phyloP scores from a whole-genome alignment of 1,139 yeast genomes.

The Scheffersomyces quercinus region DNA sequence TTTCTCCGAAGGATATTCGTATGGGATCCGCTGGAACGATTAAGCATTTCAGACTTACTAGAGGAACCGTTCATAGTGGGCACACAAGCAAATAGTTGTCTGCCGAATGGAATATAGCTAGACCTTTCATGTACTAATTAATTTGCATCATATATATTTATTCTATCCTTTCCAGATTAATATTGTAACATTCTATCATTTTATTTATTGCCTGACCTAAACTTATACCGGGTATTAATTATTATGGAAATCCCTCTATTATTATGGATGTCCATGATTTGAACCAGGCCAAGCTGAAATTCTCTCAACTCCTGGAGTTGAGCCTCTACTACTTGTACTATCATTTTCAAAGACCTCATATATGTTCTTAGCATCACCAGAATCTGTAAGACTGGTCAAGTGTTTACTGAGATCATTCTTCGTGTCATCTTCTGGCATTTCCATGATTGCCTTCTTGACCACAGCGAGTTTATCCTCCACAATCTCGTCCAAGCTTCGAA shows the following conservation, averaged over 20 bases:
- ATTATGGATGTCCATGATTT: conserved; percentile 62
- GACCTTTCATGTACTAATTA: too few relatives aligned
- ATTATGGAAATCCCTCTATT: background rate
- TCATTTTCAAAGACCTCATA: conserved; percentile 22
- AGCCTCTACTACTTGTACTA: conserved; percentile 23
- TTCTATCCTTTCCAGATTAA: background rate
- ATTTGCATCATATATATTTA: background rate
- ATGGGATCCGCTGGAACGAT: conserved; percentile 58
- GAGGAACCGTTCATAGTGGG: conserved; percentile 21
- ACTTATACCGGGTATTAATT: too few relatives aligned
- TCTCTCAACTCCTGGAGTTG: conserved; percentile 39
- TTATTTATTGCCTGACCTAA: too few relatives aligned
- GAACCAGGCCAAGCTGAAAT: conserved; percentile 72
- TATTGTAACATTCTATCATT: too few relatives aligned
- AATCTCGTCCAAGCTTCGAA: conserved; percentile 45
- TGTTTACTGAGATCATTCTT: conserved; percentile 17
- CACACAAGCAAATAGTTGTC: too few relatives aligned
- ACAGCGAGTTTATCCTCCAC: conserved; percentile 36
- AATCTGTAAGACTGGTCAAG: conserved; percentile 18
- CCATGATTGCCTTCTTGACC: conserved; percentile 11
- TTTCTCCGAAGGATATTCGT: conserved; percentile 44
- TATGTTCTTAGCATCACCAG: conserved; percentile 14
- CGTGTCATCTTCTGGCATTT: conserved; percentile 11
- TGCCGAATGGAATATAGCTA: too few relatives aligned
- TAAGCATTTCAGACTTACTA: conserved; percentile 44